Base-by-base conservation (phyloP, 2,329 filamentous ascomycete species). In the Hypoxylon sp. region DNA sequence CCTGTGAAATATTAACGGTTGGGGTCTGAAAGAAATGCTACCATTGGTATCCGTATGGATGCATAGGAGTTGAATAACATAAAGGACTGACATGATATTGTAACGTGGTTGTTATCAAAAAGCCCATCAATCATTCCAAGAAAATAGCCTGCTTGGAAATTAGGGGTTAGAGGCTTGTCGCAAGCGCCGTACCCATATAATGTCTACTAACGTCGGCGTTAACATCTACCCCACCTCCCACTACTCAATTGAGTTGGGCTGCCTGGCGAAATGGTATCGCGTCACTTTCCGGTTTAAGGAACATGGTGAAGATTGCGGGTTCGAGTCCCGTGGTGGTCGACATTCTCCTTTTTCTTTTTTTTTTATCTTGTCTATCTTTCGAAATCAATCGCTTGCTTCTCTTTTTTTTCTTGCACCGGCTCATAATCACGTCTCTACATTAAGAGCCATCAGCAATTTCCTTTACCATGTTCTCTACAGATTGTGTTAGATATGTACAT, bases 201-300 rank as follows among this genome's bases (percentile, higher is more conserved):
- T 10, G 1, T 6, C 2, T 5, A 6, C n/a, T 35, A 55, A 5
- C 2, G 1, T 66, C 59, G 59, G 63, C 44, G 63, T 33, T 69
- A 66, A 63, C 54, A 62, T 53, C 11, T 46, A 62, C 50, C 54
- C 50, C 63, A 63, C 63, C 53, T 55, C 52, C 58, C 39, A 53
- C 42, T 37, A 46, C 19, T 42, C 39, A 22, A 31, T 42, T 48
- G 50, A 37, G 17, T 37, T 31, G 31, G 67, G 68, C 68, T 65
- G 68, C 65, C 61, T 71, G 69, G 69, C 69, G 69, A 69, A 71
- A 71, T 71, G 69, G 69, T 69, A 71, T 69, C 69, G 69, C 66
- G 69, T 71, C 69, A 67, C 69, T 71, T 71, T 71, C 69, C 69
- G 69, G 69, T 71, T 47, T 8, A 47, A 61, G 66, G 69, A 71